These are phyloP conservation scores for Pythium pectinolyticum DNA, from an alignment of 352 stramenopile species.

Conservation along the genomic window DNA sequence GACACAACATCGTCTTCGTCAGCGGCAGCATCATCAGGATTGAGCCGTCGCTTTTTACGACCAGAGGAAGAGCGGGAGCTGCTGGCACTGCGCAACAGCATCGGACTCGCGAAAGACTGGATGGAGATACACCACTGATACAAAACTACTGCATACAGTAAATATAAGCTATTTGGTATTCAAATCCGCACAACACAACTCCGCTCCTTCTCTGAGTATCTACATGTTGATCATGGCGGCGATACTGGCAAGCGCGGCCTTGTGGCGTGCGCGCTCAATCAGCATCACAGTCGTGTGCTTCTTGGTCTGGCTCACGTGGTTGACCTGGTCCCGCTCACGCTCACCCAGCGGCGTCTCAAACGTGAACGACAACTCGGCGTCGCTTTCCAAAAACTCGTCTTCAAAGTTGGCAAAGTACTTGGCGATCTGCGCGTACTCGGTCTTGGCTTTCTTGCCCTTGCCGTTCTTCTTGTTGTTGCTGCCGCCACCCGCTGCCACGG, in stretches of 20 bases:
- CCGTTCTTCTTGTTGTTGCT: conserved; percentile 52
- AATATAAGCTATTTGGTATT: conserved; percentile 4
- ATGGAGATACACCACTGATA: conserved; percentile 38
- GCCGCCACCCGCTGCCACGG: conserved; percentile 30
- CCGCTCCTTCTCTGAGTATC: conserved; percentile 20
- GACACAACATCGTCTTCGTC: too few relatives aligned
- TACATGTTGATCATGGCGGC: conserved; percentile 84
- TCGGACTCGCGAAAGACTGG: conserved; percentile 68
- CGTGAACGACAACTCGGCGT: conserved; percentile 64
- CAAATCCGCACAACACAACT: neutral
- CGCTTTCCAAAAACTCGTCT: conserved; percentile 82
- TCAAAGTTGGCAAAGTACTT: conserved; percentile 89
- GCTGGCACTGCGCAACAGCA: conserved; percentile 46
- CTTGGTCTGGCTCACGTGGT: conserved; percentile 37
- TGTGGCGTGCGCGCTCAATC: conserved; percentile 77
- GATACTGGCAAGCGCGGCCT: conserved; percentile 73
- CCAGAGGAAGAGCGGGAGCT: conserved; percentile 65
- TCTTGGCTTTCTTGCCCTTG: conserved; percentile 79
- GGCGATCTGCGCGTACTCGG: conserved; percentile 54
- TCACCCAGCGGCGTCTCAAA: conserved; percentile 74
- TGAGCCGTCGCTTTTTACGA: conserved; percentile 48
- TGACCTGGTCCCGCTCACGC: conserved; percentile 41
- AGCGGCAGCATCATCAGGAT: neutral
- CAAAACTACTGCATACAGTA: neutral
- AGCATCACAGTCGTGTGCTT: conserved; percentile 81